Conservation (phyloP, 2,329 filamentous ascomycete genomes). For the Ophidiomyces ophidiicola region DNA sequence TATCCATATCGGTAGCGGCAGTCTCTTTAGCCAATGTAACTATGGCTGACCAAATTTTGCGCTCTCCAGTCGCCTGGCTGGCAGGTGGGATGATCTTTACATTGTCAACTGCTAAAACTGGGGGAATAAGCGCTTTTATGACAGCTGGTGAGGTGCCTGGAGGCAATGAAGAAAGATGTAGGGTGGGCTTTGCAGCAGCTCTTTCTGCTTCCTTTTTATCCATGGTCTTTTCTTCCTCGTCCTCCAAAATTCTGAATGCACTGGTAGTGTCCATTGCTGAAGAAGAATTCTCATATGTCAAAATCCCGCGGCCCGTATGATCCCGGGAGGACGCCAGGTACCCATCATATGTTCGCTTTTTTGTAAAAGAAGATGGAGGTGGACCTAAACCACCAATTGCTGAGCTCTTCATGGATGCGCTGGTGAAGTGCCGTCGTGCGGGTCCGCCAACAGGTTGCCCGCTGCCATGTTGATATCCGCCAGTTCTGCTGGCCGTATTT, state of each 20-base stretch:
- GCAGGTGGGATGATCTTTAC: constrained; percentile 57
- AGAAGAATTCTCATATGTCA: constrained; percentile 31
- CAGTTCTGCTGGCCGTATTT: constrained; percentile 16
- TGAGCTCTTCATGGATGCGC: constrained; percentile 36
- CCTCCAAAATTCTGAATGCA: constrained; percentile 32
- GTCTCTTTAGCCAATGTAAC: constrained; percentile 71
- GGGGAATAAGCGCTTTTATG: constrained; percentile 38
- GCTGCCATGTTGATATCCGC: constrained; percentile 24
- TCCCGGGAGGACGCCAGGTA: constrained; percentile 26
- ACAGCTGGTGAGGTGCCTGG: constrained; percentile 40
- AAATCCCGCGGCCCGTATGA: constrained; percentile 29
- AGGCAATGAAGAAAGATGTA: constrained; percentile 44
- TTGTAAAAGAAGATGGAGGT: constrained; percentile 29
- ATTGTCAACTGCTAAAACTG: constrained; percentile 54
- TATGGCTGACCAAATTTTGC: constrained; percentile 64
- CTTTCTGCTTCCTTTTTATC: constrained; percentile 35
- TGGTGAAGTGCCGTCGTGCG: constrained; percentile 51
- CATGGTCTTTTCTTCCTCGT: constrained; percentile 34
- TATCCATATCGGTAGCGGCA: constrained; percentile 70
- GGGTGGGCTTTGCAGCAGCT: constrained; percentile 42
- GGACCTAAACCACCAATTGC: constrained; percentile 40
- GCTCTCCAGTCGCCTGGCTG: constrained; percentile 38
- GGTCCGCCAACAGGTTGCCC: constrained; percentile 28
- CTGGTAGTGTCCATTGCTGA: constrained; percentile 24
- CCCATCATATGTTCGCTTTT: constrained; percentile 36